Evolutionary conservation across 441 rosid species (phyloP), one percentile per base, ranked within the genome.

Genomic region (Pelargonium fulgidum): DNA sequence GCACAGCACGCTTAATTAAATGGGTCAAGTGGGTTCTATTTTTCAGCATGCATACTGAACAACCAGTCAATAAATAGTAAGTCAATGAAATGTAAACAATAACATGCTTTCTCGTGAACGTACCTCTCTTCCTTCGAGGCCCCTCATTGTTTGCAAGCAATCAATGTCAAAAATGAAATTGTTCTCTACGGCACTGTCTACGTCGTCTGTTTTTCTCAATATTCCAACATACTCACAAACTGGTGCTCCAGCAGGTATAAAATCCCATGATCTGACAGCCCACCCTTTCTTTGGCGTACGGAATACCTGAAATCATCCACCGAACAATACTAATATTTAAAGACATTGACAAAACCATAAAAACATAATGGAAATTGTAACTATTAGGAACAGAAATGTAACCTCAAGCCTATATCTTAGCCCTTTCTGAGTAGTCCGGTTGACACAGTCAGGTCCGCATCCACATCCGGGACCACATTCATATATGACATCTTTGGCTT

Each of bases 191-290:
- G 82, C 80, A 77, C 63, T 79, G 61, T 90, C 97, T 62, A 85
- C 61, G 70, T 94, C 99, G 41, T 87, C 96, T 4, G 93, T 81
- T 74, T 84, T 87, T 62, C 67, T 83, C 58, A 94, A 83, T 19
- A 81, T 79, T 67, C 99, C 99, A 45, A 82, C 77, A 63, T 94
- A 94, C 77, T 94, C 97, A 59, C 96, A 90, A 7, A 91, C 89
- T 2, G 97, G 96, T n/a, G 97, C 86, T 7, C 97, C 99, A 63
- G 99, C 80, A 42, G 92, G 93, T 71, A 94, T 89, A 76, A 84
- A 94, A 61, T 91, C 97, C 97, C 97, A 91, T 4, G 97, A 90
- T 78, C 97, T 83, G 56, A 91, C 96, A 47, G 96, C 97, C 96
- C 99, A 94, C 2, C 97, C 99, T 73, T 94, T 94, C 67, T 84